phyloP scores from a whole-genome alignment of 768 basidiomycete genomes.

The Chalciporus pseudorubinellus region DNA sequence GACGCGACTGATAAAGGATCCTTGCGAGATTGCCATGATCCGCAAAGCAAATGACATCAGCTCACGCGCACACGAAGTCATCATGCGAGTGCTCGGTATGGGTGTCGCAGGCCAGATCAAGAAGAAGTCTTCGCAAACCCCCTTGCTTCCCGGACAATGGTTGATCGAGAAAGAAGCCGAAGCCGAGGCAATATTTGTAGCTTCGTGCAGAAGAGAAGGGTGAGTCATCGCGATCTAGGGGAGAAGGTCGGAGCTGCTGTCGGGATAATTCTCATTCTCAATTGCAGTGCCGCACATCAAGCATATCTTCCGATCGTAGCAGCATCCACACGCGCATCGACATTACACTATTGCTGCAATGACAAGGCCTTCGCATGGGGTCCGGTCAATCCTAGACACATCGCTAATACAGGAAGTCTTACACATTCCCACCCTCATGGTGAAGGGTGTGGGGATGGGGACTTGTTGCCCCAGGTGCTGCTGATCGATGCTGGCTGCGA shows the following conservation, averaged over 20 bases:
- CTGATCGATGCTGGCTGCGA: constrained; percentile 96
- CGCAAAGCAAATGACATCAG: constrained; percentile 81
- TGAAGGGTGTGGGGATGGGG: neutral
- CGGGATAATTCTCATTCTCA: neutral
- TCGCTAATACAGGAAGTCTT: constrained; percentile 49
- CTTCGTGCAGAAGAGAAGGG: constrained; percentile 87
- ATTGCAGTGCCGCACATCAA: constrained; percentile 70
- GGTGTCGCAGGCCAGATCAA: constrained; percentile 60
- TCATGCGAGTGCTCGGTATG: constrained; percentile 87
- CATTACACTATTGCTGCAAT: constrained; percentile 94
- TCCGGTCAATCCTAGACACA: constrained; percentile 56
- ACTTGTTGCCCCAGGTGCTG: constrained; percentile 65
- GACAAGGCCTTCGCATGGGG: constrained; percentile 86
- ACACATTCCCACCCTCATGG: constrained; percentile 34
- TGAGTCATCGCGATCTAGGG: constrained; percentile 33
- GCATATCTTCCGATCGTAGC: constrained; percentile 95
- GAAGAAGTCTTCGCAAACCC: constrained; percentile 40
- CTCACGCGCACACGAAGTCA: constrained; percentile 83
- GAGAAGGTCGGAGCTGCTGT: too few species aligned
- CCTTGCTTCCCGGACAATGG: constrained; percentile 76
- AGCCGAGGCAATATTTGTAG: constrained; percentile 91
- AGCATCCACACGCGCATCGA: constrained; percentile 80
- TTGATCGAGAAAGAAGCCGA: constrained; percentile 89
- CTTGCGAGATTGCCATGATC: constrained; percentile 71
- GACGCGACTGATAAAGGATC: constrained; percentile 77